Evolutionary conservation across 306 rosid species (phyloP).

Genomic region (Malus sieversii): DNA sequence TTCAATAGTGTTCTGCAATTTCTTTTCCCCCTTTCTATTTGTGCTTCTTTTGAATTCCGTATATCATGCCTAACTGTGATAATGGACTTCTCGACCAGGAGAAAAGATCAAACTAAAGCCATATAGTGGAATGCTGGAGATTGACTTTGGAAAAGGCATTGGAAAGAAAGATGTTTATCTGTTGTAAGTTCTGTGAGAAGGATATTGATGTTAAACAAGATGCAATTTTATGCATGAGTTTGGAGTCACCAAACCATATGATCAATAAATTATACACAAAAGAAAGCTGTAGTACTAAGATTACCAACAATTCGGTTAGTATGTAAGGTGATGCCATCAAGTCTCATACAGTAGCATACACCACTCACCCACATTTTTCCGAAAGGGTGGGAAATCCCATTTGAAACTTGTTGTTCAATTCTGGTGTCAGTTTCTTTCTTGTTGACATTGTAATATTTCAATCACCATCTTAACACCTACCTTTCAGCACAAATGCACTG

Average conservation of each 20-base stretch:
- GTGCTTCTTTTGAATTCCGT: conserved; percentile 19
- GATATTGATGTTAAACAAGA: conserved; percentile 5
- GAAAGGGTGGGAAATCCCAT: not conserved
- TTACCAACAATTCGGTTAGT: not conserved
- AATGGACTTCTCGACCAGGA: conserved; percentile 56
- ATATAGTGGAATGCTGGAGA: conserved; percentile 86
- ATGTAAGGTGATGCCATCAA: not conserved
- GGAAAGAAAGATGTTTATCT: conserved; percentile 90
- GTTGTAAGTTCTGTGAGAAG: conserved; percentile 52
- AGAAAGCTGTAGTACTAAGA: not conserved
- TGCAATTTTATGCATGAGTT: not conserved
- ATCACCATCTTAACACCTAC: not conserved
- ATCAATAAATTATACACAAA: not conserved
- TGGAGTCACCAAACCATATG: not conserved
- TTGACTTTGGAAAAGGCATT: conserved; percentile 92
- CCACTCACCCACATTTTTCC: not conserved
- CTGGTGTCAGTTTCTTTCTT: not conserved
- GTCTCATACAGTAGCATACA: not conserved
- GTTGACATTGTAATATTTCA: not conserved
- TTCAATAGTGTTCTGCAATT: conserved; percentile 8
- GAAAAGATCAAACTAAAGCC: conserved; percentile 80
- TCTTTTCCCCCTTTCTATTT: conserved; percentile 13
- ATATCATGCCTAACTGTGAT: conserved; percentile 35
- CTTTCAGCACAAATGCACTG: not conserved
- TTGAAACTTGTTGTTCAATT: not conserved